Evolutionary conservation across 257 asterid genomes (phyloP).

Genomic region (Plantago ovata): DNA sequence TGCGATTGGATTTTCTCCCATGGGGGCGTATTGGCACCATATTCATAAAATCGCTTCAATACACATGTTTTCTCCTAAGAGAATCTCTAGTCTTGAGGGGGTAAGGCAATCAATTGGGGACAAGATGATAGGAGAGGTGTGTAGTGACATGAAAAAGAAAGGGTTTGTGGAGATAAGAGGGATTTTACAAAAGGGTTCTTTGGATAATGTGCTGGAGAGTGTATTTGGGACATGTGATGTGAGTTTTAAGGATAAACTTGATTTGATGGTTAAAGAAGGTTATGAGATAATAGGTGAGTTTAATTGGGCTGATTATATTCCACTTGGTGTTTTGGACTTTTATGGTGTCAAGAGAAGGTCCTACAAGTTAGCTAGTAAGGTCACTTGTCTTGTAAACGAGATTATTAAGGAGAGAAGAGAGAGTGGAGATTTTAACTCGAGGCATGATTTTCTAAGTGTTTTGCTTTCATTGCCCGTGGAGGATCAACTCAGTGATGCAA

Average conservation of each 20-base stretch:
- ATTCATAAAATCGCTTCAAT: conserved; percentile 41
- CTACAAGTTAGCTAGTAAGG: conserved; percentile 38
- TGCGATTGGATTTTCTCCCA: conserved; percentile 67
- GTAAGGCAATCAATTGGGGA: conserved; percentile 33
- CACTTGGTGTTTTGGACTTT: conserved; percentile 48
- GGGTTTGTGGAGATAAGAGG: conserved; percentile 44
- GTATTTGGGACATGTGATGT: conserved; percentile 49
- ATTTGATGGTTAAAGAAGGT: conserved; percentile 63
- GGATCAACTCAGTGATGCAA: conserved; percentile 51
- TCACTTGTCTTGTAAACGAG: conserved; percentile 34
- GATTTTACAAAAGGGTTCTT: conserved; percentile 40
- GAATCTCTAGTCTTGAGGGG: conserved; percentile 40
- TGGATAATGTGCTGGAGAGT: conserved; percentile 50
- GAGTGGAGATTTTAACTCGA: conserved; percentile 27
- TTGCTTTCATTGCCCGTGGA: conserved; percentile 53
- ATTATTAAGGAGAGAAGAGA: conserved; percentile 40
- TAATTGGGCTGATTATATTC: conserved; percentile 63
- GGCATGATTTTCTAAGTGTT: conserved; percentile 56
- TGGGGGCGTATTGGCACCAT: conserved; percentile 47
- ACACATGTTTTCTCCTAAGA: conserved; percentile 59
- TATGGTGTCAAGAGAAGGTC: conserved; percentile 63
- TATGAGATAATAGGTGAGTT: conserved; percentile 56
- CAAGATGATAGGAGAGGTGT: conserved; percentile 29
- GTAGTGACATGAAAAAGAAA: conserved; percentile 27
- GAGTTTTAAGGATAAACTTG: conserved; percentile 29